phyloP scores from a whole-genome alignment of 495 filamentous ascomycete species.

The Parmelia sp. region DNA sequence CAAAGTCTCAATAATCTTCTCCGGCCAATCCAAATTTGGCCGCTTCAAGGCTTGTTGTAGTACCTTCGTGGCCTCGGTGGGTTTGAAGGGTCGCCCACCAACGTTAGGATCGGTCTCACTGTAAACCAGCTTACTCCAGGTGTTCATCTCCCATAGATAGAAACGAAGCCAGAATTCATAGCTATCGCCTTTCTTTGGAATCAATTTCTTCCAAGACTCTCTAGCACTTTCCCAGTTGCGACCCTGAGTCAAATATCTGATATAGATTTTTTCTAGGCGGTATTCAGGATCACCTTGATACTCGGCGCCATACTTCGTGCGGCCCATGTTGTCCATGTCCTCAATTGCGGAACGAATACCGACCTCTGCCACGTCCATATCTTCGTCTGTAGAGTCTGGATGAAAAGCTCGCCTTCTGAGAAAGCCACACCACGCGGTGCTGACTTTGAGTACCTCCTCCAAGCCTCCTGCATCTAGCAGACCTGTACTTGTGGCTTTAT shows the following conservation, averaged over 20 bases:
- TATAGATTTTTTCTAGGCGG: constrained; percentile 82
- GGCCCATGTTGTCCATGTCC: constrained; percentile 69
- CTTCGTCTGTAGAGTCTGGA: constrained; percentile 72
- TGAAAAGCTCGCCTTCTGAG: constrained; percentile 76
- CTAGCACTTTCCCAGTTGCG: constrained; percentile 62
- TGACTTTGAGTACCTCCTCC: constrained; percentile 80
- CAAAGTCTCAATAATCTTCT: constrained; percentile 77
- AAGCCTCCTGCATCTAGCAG: constrained; percentile 69
- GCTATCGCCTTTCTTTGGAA: constrained; percentile 59
- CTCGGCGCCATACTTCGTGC: constrained; percentile 63
- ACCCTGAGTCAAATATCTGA: constrained; percentile 79
- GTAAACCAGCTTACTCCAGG: constrained; percentile 53
- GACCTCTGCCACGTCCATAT: constrained; percentile 84
- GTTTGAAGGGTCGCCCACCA: constrained; percentile 33
- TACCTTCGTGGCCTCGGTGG: constrained; percentile 51
- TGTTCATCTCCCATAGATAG: constrained; percentile 82
- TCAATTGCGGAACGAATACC: constrained; percentile 80
- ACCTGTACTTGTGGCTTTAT: constrained; percentile 77
- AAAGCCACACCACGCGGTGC: constrained; percentile 88
- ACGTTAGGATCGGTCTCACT: constrained; percentile 29
- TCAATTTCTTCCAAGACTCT: constrained; percentile 65
- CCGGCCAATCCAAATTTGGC: constrained; percentile 79
- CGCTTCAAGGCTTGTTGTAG: constrained; percentile 65
- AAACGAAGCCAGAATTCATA: constrained; percentile 91
- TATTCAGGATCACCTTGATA: constrained; percentile 82